These are phyloP conservation scores for Fusarium sterilihyphosum DNA, from an alignment of 2,329 filamentous ascomycete genomes.

Conservation along the genomic window DNA sequence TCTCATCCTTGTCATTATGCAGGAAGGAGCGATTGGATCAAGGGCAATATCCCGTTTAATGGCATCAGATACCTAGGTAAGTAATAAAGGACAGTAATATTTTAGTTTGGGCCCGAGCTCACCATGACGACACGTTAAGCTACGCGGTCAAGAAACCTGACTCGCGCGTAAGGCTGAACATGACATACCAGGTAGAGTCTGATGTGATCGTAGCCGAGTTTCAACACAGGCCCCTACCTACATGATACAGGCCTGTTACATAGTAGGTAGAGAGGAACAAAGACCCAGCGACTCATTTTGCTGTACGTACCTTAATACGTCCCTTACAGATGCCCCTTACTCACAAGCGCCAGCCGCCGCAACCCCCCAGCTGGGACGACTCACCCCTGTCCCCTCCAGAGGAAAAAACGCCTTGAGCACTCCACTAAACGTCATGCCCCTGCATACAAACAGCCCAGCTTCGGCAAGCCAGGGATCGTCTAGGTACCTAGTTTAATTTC, in stretches of 20 bases:
- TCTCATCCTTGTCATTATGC: not conserved
- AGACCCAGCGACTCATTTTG: not conserved
- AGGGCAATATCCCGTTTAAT: not conserved
- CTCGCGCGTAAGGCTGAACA: slow-evolving; percentile 16
- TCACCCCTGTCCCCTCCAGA: not conserved
- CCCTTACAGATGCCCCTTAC: not conserved
- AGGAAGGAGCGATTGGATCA: not conserved
- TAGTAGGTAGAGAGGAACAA: not conserved
- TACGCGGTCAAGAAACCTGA: not conserved
- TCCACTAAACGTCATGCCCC: slow-evolving; percentile 29
- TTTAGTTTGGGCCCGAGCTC: not conserved
- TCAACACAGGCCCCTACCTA: not conserved
- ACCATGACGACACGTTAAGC: not conserved
- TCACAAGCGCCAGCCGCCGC: slow-evolving; percentile 10
- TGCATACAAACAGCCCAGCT: slow-evolving; percentile 6
- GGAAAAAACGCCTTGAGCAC: slow-evolving; percentile 30
- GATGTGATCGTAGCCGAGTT: not conserved
- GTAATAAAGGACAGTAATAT: not conserved
- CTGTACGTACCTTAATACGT: not conserved
- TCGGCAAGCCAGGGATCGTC: slow-evolving; percentile 12
- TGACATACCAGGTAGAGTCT: not conserved
- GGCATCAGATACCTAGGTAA: not conserved
- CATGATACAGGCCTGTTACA: not conserved
- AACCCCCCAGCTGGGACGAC: not conserved
- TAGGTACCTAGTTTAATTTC: slow-evolving; percentile 14